Conservation (phyloP, 2,329 filamentous ascomycete species). For the Coniosporium tulheliwenetii region DNA sequence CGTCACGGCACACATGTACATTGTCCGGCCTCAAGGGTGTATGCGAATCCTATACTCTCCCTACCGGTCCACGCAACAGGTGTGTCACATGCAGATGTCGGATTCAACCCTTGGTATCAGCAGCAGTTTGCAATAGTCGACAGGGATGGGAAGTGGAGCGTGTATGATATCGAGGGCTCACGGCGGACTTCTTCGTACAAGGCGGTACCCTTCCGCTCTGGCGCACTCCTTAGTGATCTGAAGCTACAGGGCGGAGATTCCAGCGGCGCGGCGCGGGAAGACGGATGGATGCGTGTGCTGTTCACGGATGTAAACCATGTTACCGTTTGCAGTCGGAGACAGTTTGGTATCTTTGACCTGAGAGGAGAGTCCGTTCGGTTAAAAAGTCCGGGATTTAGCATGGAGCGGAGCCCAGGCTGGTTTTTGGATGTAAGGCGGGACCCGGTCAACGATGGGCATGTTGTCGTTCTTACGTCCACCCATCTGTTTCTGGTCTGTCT, state of each 20-base stretch:
- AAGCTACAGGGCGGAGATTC: constrained; percentile 5
- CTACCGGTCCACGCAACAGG: constrained; percentile 39
- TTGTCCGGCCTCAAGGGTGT: constrained; percentile 32
- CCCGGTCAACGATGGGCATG: constrained; percentile 28
- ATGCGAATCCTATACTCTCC: constrained; percentile 37
- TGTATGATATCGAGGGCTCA: constrained; percentile 41
- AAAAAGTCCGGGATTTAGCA: constrained; percentile 11
- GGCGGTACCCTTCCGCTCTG: too few relatives aligned
- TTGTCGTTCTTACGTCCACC: constrained; percentile 43
- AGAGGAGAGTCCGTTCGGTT: constrained; percentile 7
- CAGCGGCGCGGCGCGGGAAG: constrained; percentile 9
- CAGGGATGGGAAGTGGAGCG: constrained; percentile 46
- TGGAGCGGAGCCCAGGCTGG: constrained; percentile 21
- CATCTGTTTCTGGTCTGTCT: constrained; percentile 34
- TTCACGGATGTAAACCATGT: constrained; percentile 32
- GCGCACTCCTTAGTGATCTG: constrained; percentile 14
- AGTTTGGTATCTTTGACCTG: constrained; percentile 19
- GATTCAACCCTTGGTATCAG: constrained; percentile 46
- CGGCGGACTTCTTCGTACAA: constrained; percentile 13
- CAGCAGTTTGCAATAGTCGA: constrained; percentile 53
- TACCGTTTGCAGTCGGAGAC: constrained; percentile 34
- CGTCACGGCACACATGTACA: not conserved
- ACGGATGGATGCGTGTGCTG: constrained; percentile 34
- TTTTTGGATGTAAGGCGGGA: constrained; percentile 43
- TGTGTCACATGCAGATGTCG: constrained; percentile 42